Evolutionary conservation across 2,329 filamentous ascomycete genomes (phyloP).

Genomic region (Cryphonectria radicalis): DNA sequence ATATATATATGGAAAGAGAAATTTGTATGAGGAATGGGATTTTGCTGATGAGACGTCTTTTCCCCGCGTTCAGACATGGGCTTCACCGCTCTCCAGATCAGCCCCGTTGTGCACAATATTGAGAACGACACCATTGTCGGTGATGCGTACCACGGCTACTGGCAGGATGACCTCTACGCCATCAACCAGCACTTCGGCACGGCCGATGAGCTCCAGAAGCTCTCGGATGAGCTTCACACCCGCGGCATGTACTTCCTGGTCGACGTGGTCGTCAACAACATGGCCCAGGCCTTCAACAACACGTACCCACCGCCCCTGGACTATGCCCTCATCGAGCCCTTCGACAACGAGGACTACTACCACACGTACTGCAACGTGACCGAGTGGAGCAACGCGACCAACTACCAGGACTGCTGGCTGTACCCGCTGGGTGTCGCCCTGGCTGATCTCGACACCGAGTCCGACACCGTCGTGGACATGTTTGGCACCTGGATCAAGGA

Average conservation of each 20-base stretch:
- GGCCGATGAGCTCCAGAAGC: slow-evolving; percentile 59
- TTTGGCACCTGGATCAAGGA: slow-evolving; percentile 63
- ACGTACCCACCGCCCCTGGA: slow-evolving; percentile 47
- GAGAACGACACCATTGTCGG: slow-evolving; percentile 39
- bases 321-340: slow-evolving; percentile 45
- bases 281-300: slow-evolving; percentile 47
- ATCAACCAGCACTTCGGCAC: slow-evolving; percentile 65
- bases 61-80: slow-evolving; percentile 48
- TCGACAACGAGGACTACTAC: slow-evolving; percentile 61
- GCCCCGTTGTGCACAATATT: slow-evolving; percentile 54
- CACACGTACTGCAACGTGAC: slow-evolving; percentile 61
- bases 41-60: slow-evolving; percentile 3
- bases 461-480: slow-evolving; percentile 50
- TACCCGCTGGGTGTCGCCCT: slow-evolving; percentile 59
- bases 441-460: slow-evolving; percentile 64
- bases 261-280: slow-evolving; percentile 59
- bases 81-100: slow-evolving; percentile 63
- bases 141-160: slow-evolving; percentile 58
- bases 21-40: too few relatives aligned
- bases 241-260: slow-evolving; percentile 52
- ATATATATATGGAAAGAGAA: too few relatives aligned
- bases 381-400: slow-evolving; percentile 56
- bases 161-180: slow-evolving; percentile 53
- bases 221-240: slow-evolving; percentile 49
- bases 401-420: slow-evolving; percentile 54